A percentile compares a stretch with the other conserved stretches of the same genome.
phyloP scores from a whole-genome alignment of 2,329 filamentous ascomycete species.

The Aspergillus aculeatus region DNA sequence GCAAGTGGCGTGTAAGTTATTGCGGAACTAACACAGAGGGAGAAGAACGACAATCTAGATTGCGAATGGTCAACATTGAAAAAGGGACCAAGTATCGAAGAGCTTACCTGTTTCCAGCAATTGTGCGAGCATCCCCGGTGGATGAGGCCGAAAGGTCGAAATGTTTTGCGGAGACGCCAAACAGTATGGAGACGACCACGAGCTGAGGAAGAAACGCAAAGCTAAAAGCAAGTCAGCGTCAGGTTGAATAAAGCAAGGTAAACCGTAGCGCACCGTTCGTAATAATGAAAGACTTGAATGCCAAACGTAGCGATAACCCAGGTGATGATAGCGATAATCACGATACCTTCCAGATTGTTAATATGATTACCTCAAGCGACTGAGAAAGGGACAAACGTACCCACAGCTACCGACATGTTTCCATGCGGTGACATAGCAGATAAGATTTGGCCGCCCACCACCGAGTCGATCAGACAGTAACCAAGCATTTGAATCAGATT shows the following conservation, averaged over 20 bases:
- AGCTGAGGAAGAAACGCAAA: constrained; percentile 66
- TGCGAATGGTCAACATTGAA: constrained; percentile 1
- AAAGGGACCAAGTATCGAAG: neutral
- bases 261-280: constrained; percentile 54
- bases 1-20: constrained; percentile 63
- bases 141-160: constrained; percentile 58
- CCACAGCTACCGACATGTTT: constrained; percentile 63
- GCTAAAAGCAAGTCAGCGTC: constrained; percentile 30
- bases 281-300: constrained; percentile 66
- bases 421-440: constrained; percentile 61
- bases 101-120: constrained; percentile 48
- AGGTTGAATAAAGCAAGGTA: neutral
- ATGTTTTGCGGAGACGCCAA: constrained; percentile 59
- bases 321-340: constrained; percentile 62
- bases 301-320: constrained; percentile 67
- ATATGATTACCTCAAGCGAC: constrained; percentile 2
- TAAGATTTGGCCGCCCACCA: constrained; percentile 67
- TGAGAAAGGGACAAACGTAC: constrained; percentile 31
- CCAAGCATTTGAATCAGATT: constrained; percentile 64
- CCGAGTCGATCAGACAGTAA: constrained; percentile 63
- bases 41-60: constrained; percentile 64
- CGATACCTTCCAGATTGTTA: constrained; percentile 45
- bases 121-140: constrained; percentile 51
- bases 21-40: constrained; percentile 63
- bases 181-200: constrained; percentile 60